phyloP scores from a whole-genome alignment of 345 rosid species.

The Triadica sebifera region DNA sequence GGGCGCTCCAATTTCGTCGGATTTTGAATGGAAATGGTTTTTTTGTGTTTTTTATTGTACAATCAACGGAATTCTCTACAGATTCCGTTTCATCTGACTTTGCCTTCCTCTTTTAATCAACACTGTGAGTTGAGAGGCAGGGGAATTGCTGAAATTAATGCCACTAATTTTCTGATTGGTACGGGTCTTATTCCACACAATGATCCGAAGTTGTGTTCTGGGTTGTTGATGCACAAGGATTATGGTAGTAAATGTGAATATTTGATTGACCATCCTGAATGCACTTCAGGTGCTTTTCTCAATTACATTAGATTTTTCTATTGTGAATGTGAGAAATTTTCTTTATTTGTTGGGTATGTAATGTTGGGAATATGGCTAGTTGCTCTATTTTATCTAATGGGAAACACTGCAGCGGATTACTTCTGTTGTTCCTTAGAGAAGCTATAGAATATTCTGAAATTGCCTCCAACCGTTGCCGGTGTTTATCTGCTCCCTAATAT shows the following conservation, averaged over 20 bases:
- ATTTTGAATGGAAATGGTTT: conserved; percentile 19
- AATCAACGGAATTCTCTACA: conserved; percentile 8
- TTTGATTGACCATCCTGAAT: conserved; percentile 59
- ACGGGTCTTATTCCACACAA: neutral
- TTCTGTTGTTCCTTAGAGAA: conserved; percentile 86
- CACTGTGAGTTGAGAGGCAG: neutral
- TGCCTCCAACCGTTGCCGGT: conserved; percentile 87
- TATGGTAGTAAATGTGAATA: conserved; percentile 40
- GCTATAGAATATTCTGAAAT: conserved; percentile 61
- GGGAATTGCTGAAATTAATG: conserved; percentile 7
- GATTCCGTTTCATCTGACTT: neutral
- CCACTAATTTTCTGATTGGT: conserved; percentile 1
- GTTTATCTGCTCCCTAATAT: too few species aligned
- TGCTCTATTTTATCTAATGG: conserved; percentile 80
- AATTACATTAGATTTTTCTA: conserved; percentile 72
- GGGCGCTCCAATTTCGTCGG: neutral
- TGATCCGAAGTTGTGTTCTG: conserved; percentile 20
- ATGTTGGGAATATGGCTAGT: conserved; percentile 67
- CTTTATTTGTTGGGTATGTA: conserved; percentile 41
- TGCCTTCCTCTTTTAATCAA: neutral
- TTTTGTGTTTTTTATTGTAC: conserved; percentile 13
- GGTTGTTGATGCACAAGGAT: conserved; percentile 20
- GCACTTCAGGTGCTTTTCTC: conserved; percentile 71
- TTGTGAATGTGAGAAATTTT: conserved; percentile 58
- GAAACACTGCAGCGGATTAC: conserved; percentile 92